Evolutionary conservation across 441 rosid species (phyloP), one percentile per base, ranked within the genome.

Genomic region (Pelargonium australe): DNA sequence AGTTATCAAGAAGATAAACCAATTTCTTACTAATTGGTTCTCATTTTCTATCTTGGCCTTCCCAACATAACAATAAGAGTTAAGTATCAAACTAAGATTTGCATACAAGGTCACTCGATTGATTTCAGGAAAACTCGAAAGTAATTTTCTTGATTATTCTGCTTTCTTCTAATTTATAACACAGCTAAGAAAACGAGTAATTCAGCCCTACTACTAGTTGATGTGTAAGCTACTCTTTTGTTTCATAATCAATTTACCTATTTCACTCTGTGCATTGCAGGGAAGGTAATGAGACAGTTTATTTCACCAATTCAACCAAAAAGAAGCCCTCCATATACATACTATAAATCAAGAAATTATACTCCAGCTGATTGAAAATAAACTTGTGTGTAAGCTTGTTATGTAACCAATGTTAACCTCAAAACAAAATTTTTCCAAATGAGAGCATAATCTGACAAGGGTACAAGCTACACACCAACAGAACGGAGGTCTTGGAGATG

Each of bases 401-500:
- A 2, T 31, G 37, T 31, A 4, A 31, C 37, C 37, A 31, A 31
- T 31, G 5, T 31, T 3, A 31, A 31, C 37, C 4, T 31, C 0
- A 31, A 31, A 31, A 31, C 37, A 31, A 31, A 31, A 31, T 3
- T 3, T 31, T 31, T 1, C 37, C 37, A 31, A 31, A 31, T 31
- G 37, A 31, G 37, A 31, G 37, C 37, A 31, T 12, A 43, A 43
- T 40, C 44, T 43, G 53, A 14, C 20, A 53, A 16, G 2, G 41
- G 49, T n/a, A 17, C 20, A 60, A 31, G 57, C 57, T n/a, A 58
- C 53, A 10, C 67, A 91, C 99, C 97, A 2, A 95, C 77, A 25
- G 81, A 64, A 19, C 96, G 90, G 65, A 95, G 97, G 70, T 90
- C 90, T 64, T 83, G 87, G 74, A 92, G 87, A 70, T 89, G 96